Evolutionary conservation across 2,329 filamentous ascomycete species (phyloP).

Genomic region (Phyllosticta paracitricarpa): DNA sequence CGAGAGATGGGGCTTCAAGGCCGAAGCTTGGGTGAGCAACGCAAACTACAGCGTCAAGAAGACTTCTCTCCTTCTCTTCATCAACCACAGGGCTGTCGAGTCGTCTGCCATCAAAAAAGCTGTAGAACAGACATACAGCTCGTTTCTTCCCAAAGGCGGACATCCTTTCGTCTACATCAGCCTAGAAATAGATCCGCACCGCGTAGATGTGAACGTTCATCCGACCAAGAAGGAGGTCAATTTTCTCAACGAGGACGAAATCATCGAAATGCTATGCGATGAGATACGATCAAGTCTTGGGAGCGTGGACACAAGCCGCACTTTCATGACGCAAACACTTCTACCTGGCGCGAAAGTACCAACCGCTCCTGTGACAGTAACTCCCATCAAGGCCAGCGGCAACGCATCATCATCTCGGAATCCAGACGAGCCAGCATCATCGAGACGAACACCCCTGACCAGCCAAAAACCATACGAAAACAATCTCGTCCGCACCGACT

Average conservation of each 20-base stretch:
- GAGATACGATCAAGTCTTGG: slow-evolving; percentile 69
- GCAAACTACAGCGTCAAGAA: slow-evolving; percentile 92
- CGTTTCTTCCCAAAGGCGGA: slow-evolving; percentile 83
- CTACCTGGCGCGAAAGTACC: slow-evolving; percentile 55
- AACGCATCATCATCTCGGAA: slow-evolving; percentile 15
- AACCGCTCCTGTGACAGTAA: slow-evolving; percentile 15
- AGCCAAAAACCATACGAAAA: slow-evolving; percentile 61
- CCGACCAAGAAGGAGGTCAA: slow-evolving; percentile 96
- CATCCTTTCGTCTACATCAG: slow-evolving; percentile 92
- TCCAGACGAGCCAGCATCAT: neutral
- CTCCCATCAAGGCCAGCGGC: slow-evolving; percentile 12
- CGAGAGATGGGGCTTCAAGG: slow-evolving; percentile 72
- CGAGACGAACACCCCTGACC: slow-evolving; percentile 12
- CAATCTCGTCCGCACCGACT: slow-evolving; percentile 82
- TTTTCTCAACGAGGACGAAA: slow-evolving; percentile 95
- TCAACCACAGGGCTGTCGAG: slow-evolving; percentile 91
- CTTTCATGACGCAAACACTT: slow-evolving; percentile 87
- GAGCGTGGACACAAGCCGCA: slow-evolving; percentile 84
- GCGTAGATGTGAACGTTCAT: slow-evolving; percentile 95
- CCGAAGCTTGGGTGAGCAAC: slow-evolving; percentile 73
- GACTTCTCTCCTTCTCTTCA: slow-evolving; percentile 81
- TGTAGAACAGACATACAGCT: slow-evolving; percentile 78
- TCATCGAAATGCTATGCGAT: slow-evolving; percentile 75
- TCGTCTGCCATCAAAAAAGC: slow-evolving; percentile 81
- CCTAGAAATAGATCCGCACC: slow-evolving; percentile 80